phyloP scores from a whole-genome alignment of 352 stramenopile genomes.

The Globisporangium acanthophoron region DNA sequence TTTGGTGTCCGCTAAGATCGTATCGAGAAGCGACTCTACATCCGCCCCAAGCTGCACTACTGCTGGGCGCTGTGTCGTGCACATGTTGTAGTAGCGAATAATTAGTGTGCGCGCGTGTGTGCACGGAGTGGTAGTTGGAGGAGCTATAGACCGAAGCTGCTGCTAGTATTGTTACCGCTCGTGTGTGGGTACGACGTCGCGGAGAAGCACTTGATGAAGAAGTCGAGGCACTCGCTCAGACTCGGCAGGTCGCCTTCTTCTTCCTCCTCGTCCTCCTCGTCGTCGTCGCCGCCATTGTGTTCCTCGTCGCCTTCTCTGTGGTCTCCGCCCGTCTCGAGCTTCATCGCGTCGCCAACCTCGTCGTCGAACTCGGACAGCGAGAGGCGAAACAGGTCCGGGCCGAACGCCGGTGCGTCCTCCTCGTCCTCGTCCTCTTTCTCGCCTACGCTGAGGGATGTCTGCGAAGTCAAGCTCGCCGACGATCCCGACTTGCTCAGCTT shows the following conservation, averaged over 20 bases:
- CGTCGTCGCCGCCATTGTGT: not conserved
- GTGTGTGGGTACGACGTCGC: not conserved
- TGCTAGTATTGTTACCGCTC: not conserved
- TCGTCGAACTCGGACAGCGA: constrained; percentile 10
- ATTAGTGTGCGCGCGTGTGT: too few relatives aligned
- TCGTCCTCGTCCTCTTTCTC: not conserved
- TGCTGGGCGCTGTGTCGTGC: too few relatives aligned
- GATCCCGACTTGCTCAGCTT: constrained; percentile 1
- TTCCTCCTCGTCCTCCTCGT: not conserved
- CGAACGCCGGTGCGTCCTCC: not conserved
- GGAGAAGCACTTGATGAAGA: constrained; percentile 16
- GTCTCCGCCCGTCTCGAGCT: not conserved
- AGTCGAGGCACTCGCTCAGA: constrained; percentile 17
- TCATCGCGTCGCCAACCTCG: not conserved
- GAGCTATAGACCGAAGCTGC: not conserved
- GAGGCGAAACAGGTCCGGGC: constrained; percentile 2
- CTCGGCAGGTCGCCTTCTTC: constrained; percentile 9
- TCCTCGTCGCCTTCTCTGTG: not conserved
- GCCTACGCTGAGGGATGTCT: not conserved
- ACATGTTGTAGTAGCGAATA: too few relatives aligned
- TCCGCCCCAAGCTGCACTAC: too few relatives aligned
- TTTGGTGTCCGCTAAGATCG: too few relatives aligned
- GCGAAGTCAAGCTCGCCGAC: too few relatives aligned
- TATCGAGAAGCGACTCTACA: too few relatives aligned
- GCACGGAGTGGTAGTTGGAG: too few relatives aligned